Evolutionary conservation across 2,329 filamentous ascomycete genomes (phyloP), one percentile per base, ranked within the genome.

Genomic region (Penicillium sclerotiorum): DNA sequence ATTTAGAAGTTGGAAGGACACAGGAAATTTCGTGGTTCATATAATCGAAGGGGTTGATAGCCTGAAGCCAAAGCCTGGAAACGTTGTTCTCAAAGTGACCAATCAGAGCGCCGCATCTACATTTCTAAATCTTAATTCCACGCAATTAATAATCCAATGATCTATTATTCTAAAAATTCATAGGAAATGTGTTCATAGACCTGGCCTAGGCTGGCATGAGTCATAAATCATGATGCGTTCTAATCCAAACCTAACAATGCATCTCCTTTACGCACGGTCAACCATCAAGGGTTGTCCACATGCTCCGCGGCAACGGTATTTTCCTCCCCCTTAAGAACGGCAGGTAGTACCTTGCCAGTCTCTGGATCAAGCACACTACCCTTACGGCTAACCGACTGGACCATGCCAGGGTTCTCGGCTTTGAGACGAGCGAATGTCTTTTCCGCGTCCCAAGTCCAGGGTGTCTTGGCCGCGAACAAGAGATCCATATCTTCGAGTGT

Each of bases 401-500:
- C 67, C 52, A 75, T 60, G 2, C 78, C 78, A 0, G 83, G 82
- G 49, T 82, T 82, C 63, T 85, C 81, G 4, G 74, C 80, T 66
- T 84, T 85, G 42, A 87, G 72, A n/a, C 73, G 74, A 4, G 75
- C 77, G 68, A 87, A 88, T 23, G 80, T 84, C 60, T 74, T 77
- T 69, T 88, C 85, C 0, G 85, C 86, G 44, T 88, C 84, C 87
- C 87, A 90, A 1, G 80, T 80, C 84, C 84, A 90, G 4, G 82
- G 81, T 0, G 78, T 84, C 15, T 84, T 76, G 1, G 83, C 79
- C 0, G 86, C 84, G 58, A 91, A 90, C 0, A 90, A 70, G 0
- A 90, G 70, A 53, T 91, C 84, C 75, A 90, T 90, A 62, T 90
- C 87, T 61, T 90, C 88, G 0, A 90, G 73, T 0, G 86, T 90